Evolutionary conservation across 2,329 filamentous ascomycete species (phyloP).

Genomic region (Cladosporium oxysporum): DNA sequence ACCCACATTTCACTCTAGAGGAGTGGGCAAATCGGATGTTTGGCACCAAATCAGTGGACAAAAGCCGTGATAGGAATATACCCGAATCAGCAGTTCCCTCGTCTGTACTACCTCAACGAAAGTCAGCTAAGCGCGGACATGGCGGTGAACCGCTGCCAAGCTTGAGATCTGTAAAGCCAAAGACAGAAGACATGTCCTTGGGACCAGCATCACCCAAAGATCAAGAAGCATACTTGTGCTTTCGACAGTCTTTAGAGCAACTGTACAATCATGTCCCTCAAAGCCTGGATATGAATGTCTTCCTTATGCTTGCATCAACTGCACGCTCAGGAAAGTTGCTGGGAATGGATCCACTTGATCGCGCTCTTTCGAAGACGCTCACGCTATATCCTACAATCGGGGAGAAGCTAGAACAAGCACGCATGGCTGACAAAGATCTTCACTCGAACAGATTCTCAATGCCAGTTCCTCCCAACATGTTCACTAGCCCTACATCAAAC

Average conservation of each 20-base stretch:
- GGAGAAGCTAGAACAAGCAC: constrained; percentile 15
- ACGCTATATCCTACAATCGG: constrained; percentile 2
- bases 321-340: constrained; percentile 21
- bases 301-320: constrained; percentile 29
- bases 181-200: background rate
- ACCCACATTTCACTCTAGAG: constrained; percentile 9
- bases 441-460: constrained; percentile 35
- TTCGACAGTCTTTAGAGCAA: background rate
- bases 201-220: background rate
- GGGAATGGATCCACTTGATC: background rate
- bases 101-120: constrained; percentile 24
- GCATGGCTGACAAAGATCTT: constrained; percentile 27
- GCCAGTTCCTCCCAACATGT: constrained; percentile 31
- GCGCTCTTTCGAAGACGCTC: background rate
- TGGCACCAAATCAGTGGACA: constrained; percentile 16
- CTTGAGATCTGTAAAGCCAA: background rate
- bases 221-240: constrained; percentile 4
- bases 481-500: constrained; percentile 24
- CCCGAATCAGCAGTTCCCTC: constrained; percentile 34
- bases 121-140: constrained; percentile 9
- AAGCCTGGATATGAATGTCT: constrained; percentile 30
- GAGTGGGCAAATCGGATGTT: constrained; percentile 23
- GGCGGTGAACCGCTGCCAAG: background rate
- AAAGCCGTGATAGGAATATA: constrained; percentile 23
- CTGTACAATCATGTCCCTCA: constrained; percentile 21